Evolutionary conservation across 805 yeast species (phyloP), one percentile per base, ranked within the genome.

Genomic region (Yamadazyma insecticola): DNA sequence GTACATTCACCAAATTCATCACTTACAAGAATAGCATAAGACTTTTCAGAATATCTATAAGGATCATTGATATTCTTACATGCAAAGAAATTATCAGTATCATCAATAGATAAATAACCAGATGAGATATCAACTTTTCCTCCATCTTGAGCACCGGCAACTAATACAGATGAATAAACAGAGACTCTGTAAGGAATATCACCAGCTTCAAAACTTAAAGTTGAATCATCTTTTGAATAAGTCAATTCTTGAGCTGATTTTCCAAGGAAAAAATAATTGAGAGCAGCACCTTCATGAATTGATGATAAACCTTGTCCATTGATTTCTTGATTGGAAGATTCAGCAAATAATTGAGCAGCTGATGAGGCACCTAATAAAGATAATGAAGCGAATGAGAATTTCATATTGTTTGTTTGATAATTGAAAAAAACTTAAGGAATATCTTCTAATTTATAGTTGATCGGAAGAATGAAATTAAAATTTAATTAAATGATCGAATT

Each of bases 201-300:
- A 22, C 22, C 31, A 12, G 21, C 31, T 1, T 16, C 4, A 8
- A 12, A 12, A 11, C 6, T 12, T n/a, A n/a, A n/a, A n/a, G n/a
- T n/a, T n/a, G n/a, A n/a, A 10, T 31, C 20, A 22, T 50, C 48
- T n/a, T n/a, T n/a, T n/a, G n/a, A n/a, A 41, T 53, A 59, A 27
- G 39, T 29, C 19, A 52, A 40, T 8, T 37, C 37, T 17, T 39
- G 43, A n/a, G 53, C 53, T 13, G 28, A 31, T n/a, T 32, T 14
- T 16, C 57, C 58, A 26, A 60, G 37, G 50, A 60, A 56, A 21
- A 61, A 42, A 48, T 65, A 69, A 51, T 57, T 50, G 37, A 64
- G 46, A 33, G 62, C 74, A 30, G 74, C 74, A 43, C 73, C 74
- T 44, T 60, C 69, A 43, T 67, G 74, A 24, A 36, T 36, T 18